Conservation (phyloP, 2,329 filamentous ascomycete genomes). For the Canariomyces notabilis region DNA sequence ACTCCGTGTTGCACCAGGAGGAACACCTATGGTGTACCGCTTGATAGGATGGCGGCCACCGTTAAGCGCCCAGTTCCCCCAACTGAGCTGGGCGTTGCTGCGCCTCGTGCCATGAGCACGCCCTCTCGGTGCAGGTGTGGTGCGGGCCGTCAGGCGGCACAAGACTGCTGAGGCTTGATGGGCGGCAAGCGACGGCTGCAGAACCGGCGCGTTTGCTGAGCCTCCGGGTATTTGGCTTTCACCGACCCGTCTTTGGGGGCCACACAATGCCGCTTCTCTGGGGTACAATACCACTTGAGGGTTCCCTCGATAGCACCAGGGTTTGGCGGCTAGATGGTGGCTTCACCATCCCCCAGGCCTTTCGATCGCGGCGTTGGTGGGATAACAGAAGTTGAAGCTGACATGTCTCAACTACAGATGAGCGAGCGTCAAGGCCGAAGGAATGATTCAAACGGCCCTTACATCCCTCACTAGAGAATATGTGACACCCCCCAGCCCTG, state of each 20-base stretch:
- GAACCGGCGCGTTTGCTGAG: conserved; percentile 9
- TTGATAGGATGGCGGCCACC: no score
- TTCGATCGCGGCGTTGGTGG: background rate
- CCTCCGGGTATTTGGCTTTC: conserved; percentile 1
- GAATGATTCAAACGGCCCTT: conserved; percentile 47
- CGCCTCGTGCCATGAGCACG: no score
- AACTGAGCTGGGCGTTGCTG: no score
- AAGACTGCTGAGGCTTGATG: background rate
- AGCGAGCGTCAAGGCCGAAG: conserved; percentile 47
- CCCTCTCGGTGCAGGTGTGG: no score
- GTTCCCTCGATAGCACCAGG: no score
- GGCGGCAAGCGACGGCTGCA: conserved; percentile 17
- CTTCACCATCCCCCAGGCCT: background rate
- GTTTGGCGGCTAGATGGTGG: background rate
- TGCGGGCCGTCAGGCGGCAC: background rate
- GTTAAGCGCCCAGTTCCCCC: no score
- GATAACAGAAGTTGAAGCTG: conserved; percentile 6
- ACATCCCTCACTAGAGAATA: conserved; percentile 6
- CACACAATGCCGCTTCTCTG: background rate
- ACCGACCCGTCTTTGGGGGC: conserved; percentile 1
- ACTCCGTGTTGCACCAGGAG: background rate
- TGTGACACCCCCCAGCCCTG: no score
- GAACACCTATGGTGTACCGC: no score
- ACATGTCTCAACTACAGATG: conserved; percentile 36
- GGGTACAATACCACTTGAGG: no score